These are phyloP conservation scores for Leavenworthia alabamica DNA, from an alignment of 345 rosid genomes.

Conservation along the genomic window DNA sequence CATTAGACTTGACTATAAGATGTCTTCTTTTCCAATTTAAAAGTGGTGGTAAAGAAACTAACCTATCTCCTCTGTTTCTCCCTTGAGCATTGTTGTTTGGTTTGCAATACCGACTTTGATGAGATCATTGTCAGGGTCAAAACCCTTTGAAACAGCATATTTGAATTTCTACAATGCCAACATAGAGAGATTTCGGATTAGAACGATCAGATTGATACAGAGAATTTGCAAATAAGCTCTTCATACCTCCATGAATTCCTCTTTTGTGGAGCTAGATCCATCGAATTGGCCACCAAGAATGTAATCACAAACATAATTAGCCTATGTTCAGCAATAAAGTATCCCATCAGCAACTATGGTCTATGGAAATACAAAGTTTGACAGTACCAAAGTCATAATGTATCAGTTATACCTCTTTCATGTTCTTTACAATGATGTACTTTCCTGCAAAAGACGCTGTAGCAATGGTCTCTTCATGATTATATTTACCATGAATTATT, in stretches of 20 bases:
- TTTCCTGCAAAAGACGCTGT: slow-evolving; percentile 90
- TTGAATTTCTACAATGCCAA: slow-evolving; percentile 73
- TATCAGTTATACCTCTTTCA: slow-evolving; percentile 89
- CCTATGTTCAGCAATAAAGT: slow-evolving; percentile 37
- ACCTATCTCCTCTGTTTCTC: slow-evolving; percentile 98
- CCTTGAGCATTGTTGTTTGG: slow-evolving; percentile 97
- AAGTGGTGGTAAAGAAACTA: slow-evolving; percentile 16
- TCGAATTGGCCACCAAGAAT: slow-evolving; percentile 73
- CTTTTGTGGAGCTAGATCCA: slow-evolving; percentile 92
- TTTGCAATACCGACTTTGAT: slow-evolving; percentile 85
- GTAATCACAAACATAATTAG: slow-evolving; percentile 89
- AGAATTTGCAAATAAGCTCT: background rate
- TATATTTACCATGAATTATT: slow-evolving; percentile 84
- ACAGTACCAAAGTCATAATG: slow-evolving; percentile 3
- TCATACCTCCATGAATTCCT: slow-evolving; percentile 76
- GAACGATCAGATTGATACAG: background rate
- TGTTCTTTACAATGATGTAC: slow-evolving; percentile 69
- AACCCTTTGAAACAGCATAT: slow-evolving; percentile 64
- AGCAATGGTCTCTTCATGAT: slow-evolving; percentile 87
- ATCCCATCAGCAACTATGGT: slow-evolving; percentile 4
- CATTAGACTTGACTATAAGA: no score
- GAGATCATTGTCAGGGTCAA: slow-evolving; percentile 83
- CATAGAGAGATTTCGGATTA: slow-evolving; percentile 10
- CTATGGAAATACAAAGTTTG: background rate
- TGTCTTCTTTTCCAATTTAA: background rate